phyloP scores from a whole-genome alignment of 306 rosid genomes.

The Acmispon strigosus region DNA sequence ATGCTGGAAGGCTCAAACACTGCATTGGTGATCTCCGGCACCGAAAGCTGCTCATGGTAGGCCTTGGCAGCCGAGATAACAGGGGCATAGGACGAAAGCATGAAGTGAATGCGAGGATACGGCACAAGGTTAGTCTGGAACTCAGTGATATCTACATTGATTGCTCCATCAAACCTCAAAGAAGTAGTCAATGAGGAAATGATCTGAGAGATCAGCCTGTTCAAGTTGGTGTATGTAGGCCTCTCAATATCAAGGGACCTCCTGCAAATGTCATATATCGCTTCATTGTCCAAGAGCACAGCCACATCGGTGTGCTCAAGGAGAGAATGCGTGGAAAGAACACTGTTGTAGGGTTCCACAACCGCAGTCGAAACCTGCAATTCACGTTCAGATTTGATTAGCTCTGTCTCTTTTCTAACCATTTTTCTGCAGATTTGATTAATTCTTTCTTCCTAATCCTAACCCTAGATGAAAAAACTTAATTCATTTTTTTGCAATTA shows the following conservation, averaged over 20 bases:
- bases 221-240: slow-evolving; percentile 90
- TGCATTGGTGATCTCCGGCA: slow-evolving; percentile 96
- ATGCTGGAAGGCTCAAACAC: slow-evolving; percentile 96
- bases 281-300: slow-evolving; percentile 91
- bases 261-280: slow-evolving; percentile 92
- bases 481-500: too few species aligned
- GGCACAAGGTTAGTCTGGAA: slow-evolving; percentile 98
- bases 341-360: slow-evolving; percentile 97
- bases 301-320: slow-evolving; percentile 97
- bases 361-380: slow-evolving; percentile 92
- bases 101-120: slow-evolving; percentile 92
- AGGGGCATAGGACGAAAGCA: slow-evolving; percentile 95
- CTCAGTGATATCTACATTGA: slow-evolving; percentile 91
- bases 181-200: slow-evolving; percentile 94
- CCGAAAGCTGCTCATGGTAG: slow-evolving; percentile 88
- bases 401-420: too few species aligned
- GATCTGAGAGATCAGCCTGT: slow-evolving; percentile 89
- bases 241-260: slow-evolving; percentile 92
- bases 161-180: slow-evolving; percentile 95
- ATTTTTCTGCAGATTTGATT: too few species aligned
- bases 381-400: too few species aligned
- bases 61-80: slow-evolving; percentile 98
- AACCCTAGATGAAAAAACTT: too few species aligned
- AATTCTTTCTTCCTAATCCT: too few species aligned
- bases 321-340: slow-evolving; percentile 91